A percentile compares a stretch with the other conserved stretches of the same genome.
These are phyloP conservation scores for Zalaria sp. DNA, from an alignment of 2,329 filamentous ascomycete species.

Conservation along the genomic window DNA sequence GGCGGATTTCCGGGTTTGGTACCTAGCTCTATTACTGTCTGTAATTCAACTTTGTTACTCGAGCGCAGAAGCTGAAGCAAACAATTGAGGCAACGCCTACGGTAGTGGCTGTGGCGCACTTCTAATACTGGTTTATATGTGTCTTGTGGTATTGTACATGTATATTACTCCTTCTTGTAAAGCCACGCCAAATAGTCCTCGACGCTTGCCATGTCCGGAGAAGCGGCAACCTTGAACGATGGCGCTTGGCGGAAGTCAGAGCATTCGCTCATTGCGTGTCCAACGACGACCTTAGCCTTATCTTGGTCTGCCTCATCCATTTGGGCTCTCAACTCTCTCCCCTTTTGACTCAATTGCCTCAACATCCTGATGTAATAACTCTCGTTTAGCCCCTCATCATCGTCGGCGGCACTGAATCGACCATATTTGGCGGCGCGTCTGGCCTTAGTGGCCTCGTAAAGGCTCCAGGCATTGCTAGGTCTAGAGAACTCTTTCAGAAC, in stretches of 20 bases:
- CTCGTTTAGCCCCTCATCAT: conserved; percentile 16
- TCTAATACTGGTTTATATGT: too few relatives aligned
- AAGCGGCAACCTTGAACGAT: conserved; percentile 4
- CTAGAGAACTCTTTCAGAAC: conserved; percentile 48
- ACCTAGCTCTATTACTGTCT: too few relatives aligned
- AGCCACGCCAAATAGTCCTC: conserved; percentile 10
- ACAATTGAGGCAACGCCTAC: too few relatives aligned
- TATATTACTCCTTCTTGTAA: background rate
- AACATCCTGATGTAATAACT: conserved; percentile 29
- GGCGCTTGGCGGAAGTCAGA: conserved; percentile 7
- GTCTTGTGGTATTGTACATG: too few relatives aligned
- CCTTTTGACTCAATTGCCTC: conserved; percentile 35
- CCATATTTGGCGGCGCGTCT: conserved; percentile 38
- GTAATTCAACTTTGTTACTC: too few relatives aligned
- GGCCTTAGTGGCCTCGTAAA: conserved; percentile 44
- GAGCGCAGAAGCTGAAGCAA: too few relatives aligned
- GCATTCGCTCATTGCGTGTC: conserved; percentile 6
- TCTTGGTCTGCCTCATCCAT: conserved; percentile 39
- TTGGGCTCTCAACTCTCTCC: conserved; percentile 42
- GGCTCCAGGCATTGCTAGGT: conserved; percentile 25
- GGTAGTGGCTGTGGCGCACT: too few relatives aligned
- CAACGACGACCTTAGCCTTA: conserved; percentile 23
- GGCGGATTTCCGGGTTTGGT: too few relatives aligned
- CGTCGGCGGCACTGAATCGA: conserved; percentile 19
- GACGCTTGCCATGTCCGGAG: conserved; percentile 4